Evolutionary conservation across 805 yeast species (phyloP).

Genomic region (Lipomyces yamanashiensis): DNA sequence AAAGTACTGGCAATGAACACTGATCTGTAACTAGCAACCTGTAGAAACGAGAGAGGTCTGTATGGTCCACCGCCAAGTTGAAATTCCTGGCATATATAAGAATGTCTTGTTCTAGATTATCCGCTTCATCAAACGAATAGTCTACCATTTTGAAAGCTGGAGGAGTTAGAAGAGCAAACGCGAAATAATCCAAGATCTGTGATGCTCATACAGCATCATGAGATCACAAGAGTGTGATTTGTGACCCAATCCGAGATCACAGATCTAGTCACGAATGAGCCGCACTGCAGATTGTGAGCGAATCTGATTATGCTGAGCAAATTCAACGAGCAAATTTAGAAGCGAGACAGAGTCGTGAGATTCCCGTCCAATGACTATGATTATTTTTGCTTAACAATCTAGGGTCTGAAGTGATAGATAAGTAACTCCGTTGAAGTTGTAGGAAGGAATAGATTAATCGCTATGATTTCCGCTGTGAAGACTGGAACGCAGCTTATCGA

Average conservation of each 20-base stretch:
- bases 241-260: slow-evolving; percentile 15
- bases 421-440: too few relatives aligned
- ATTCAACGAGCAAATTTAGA: neutral
- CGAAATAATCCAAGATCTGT: neutral
- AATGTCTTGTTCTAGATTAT: neutral
- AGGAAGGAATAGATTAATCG: too few relatives aligned
- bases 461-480: too few relatives aligned
- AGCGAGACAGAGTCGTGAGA: neutral
- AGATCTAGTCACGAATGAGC: neutral
- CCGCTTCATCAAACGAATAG: neutral
- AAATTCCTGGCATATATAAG: neutral
- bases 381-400: too few relatives aligned
- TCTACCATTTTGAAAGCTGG: neutral
- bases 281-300: neutral
- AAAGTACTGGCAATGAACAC: neutral
- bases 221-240: neutral
- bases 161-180: neutral
- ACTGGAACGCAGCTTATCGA: too few relatives aligned
- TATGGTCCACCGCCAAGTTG: slow-evolving; percentile 3
- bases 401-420: too few relatives aligned
- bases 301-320: neutral
- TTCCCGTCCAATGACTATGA: too few relatives aligned
- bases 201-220: neutral
- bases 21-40: neutral
- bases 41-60: neutral